phyloP scores from a whole-genome alignment of 805 yeast species.

The Hyphopichia homilentoma region DNA sequence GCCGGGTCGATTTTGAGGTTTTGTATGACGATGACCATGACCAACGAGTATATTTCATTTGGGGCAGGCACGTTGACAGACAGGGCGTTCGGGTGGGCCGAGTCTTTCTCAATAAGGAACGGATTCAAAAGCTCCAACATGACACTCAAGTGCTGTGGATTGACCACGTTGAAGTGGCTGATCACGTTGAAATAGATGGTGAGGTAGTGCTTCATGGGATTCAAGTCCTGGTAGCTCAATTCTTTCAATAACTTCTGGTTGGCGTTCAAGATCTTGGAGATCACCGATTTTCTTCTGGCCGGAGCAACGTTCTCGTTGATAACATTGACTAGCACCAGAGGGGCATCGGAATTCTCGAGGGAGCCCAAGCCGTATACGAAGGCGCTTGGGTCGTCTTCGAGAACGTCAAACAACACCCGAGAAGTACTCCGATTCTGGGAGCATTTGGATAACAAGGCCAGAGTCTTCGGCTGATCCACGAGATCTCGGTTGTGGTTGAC shows the following conservation, averaged over 20 bases:
- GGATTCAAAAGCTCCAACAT: constrained; percentile 17
- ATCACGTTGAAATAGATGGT: constrained; percentile 16
- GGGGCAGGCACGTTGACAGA: constrained; percentile 3
- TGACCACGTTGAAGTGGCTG: constrained; percentile 13
- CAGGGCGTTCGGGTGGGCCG: constrained; percentile 3
- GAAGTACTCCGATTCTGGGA: constrained; percentile 10
- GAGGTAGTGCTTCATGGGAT: constrained; percentile 8
- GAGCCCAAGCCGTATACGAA: constrained; percentile 12
- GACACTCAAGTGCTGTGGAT: constrained; percentile 17
- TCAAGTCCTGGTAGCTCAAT: neutral
- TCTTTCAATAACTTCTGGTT: constrained; percentile 1
- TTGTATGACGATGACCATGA: constrained; percentile 19
- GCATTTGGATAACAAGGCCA: constrained; percentile 5
- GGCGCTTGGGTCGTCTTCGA: constrained; percentile 12
- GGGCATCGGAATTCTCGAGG: constrained; percentile 9
- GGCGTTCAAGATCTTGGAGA: constrained; percentile 6
- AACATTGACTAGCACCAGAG: constrained; percentile 11
- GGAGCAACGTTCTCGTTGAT: neutral
- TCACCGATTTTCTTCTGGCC: neutral
- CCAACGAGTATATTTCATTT: constrained; percentile 11
- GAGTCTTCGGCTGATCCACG: constrained; percentile 3
- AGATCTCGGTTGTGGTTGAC: neutral
- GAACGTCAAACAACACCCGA: constrained; percentile 10
- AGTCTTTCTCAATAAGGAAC: constrained; percentile 1
- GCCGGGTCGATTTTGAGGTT: constrained; percentile 12